Evolutionary conservation across 2,329 filamentous ascomycete species (phyloP), one percentile per base, ranked within the genome.

Genomic region (Clonostachys byssicola): DNA sequence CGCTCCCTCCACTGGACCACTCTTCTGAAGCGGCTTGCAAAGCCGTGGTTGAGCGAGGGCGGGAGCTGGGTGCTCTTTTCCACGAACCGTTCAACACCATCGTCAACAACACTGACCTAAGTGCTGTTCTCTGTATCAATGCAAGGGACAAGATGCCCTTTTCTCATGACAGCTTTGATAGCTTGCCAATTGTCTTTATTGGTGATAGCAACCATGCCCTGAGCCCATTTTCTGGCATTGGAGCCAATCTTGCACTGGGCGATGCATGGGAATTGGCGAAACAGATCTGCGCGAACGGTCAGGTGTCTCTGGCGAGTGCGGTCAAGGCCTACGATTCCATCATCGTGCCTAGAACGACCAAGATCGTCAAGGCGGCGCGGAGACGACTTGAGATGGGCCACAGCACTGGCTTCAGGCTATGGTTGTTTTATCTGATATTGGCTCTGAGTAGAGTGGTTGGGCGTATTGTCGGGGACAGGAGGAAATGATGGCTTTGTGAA

Each of bases 141-240:
- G 68, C 67, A 1, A 61, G 60, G 48, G 73, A 77, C 52, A 77
- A 75, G 53, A 47, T 54, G 40, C 66, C 73, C 0, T 75, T 77
- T 48, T 8, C 50, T 1, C 71, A 77, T 41, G 52, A 58, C 8
- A 3, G 9, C 23, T 30, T 30, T 30, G 48, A 52, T 6, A 18
- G 12, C 7, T 42, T 59, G 5, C 18, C 47, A 2, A 16, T 55
- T 10, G 54, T 77, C 10, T 77, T 73, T 44, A 70, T 78, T 18
- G 75, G 75, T 12, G 73, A 78, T 52, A 63, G 64, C 47, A 77
- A 78, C 50, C 74, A 78, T 53, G 73, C 73, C 2, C 62, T 76
- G 6, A 74, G 64, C 45, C 70, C 73, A 0, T 78, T 75, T 57
- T 69, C 73, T 6, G 72, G 74, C 1, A 71, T 66, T 47, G 74